Evolutionary conservation across 495 filamentous ascomycete species (phyloP).

Genomic region (Aspergillus funiculosus): DNA sequence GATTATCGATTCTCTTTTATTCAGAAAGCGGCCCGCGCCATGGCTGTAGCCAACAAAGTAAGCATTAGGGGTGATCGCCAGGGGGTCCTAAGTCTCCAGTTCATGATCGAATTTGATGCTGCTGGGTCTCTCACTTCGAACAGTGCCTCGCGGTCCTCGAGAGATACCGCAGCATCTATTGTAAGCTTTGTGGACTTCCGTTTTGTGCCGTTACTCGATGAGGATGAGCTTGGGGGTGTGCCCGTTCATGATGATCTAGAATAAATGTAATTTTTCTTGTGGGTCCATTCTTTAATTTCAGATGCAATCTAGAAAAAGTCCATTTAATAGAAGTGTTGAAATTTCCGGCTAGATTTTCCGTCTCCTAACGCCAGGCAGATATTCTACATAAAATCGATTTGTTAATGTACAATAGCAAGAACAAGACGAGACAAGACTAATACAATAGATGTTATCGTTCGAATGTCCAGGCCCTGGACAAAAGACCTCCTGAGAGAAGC

Average conservation of each 20-base stretch:
- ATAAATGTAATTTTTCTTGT: background rate
- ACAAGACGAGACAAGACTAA: background rate
- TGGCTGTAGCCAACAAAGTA: constrained; percentile 87
- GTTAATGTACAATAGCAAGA: no score
- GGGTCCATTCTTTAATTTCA: background rate
- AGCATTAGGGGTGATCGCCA: constrained; percentile 81
- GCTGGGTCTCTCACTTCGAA: constrained; percentile 22
- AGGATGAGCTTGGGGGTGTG: constrained; percentile 51
- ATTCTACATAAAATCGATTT: background rate
- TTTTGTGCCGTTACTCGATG: constrained; percentile 63
- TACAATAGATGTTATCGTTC: background rate
- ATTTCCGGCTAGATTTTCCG: background rate
- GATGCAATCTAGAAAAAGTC: background rate
- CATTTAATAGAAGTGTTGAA: background rate
- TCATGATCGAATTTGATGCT: constrained; percentile 78
- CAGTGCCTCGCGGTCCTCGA: background rate
- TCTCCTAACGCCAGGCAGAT: background rate
- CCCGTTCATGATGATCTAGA: constrained; percentile 3
- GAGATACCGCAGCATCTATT: constrained; percentile 13
- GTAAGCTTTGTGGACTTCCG: constrained; percentile 74
- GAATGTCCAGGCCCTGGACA: background rate
- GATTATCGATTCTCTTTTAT: constrained; percentile 79
- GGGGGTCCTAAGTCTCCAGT: constrained; percentile 90
- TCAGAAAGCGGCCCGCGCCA: constrained; percentile 74
- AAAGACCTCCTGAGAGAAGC: background rate